Base-by-base conservation (phyloP, 768 basidiomycete species). In the Macrolepiota dolichaula region DNA sequence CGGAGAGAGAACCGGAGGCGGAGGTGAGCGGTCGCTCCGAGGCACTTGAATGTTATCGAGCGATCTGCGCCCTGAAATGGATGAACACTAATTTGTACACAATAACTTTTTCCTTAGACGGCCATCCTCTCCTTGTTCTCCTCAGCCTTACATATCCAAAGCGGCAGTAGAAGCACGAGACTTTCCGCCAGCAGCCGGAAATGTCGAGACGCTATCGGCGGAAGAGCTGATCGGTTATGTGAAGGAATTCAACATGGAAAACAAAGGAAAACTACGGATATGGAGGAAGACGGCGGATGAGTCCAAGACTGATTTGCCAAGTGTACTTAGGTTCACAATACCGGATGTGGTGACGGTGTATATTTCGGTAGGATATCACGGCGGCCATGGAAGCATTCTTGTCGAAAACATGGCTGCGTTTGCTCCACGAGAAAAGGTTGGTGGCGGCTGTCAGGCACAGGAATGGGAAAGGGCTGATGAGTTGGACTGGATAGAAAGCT, bases 391-490 rank as follows among this genome's bases (percentile, higher is more conserved):
- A n/a, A 62, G 66, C 4, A 73, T 85, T 40, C 64, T 81, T 12
- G 80, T 87, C 32, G 88, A 90, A 67, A 87, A 79, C 57, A 78
- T 89, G 47, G 79, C 85, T n/a, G 82, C 80, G 10, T 89, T 91
- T 70, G 90, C 88, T 5, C 85, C 91, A 24, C 77, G 90, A 66
- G 91, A 93, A 76, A 80, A 76, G 75, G 90, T 88, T 64, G 55
- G 78, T 36, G 44, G 59, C 55, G 46, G 40, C 17, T 5, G 44
- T 36, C 47, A 49, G 25, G 37, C 55, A 52, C 49, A 52, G 59
- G 57, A 25, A 59, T 40, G 44, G 22, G 54, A 24, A 17, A 50
- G 32, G 40, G 42, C 51, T 59, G 42, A 61, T 19, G 29, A 40
- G 25, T 29, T 51, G 24, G 37, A 13, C 47, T 37, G 53, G 32